These are phyloP conservation scores for Coelastrella sp. DNA, from an alignment of 139 green algal species.

Conservation along the genomic window DNA sequence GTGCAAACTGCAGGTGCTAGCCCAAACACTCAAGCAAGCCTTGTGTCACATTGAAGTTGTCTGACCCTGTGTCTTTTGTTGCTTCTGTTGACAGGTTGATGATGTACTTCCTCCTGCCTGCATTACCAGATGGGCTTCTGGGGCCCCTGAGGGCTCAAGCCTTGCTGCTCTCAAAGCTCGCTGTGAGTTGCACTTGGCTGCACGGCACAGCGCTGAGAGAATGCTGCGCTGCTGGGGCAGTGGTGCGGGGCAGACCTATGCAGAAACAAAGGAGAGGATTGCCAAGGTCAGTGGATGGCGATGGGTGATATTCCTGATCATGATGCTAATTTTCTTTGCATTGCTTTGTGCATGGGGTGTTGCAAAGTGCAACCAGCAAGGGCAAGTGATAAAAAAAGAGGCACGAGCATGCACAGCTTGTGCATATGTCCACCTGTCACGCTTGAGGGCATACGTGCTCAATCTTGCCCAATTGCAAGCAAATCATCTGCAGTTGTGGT, in stretches of 20 bases:
- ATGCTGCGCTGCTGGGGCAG: slow-evolving; percentile 87
- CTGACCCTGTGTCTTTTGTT: background rate
- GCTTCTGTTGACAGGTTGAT: slow-evolving; percentile 69
- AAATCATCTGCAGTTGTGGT: too few species aligned
- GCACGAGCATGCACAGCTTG: too few species aligned
- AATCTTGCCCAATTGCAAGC: too few species aligned
- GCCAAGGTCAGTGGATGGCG: slow-evolving; percentile 25
- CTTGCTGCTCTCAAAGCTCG: slow-evolving; percentile 55
- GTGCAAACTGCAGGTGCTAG: too few species aligned
- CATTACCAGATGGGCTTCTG: slow-evolving; percentile 44
- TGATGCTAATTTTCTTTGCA: too few species aligned
- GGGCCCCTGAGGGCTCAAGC: slow-evolving; percentile 39
- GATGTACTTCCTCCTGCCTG: slow-evolving; percentile 81
- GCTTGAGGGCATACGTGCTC: too few species aligned
- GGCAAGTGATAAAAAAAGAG: too few species aligned
- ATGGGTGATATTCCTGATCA: too few species aligned
- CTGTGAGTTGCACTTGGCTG: slow-evolving; percentile 65
- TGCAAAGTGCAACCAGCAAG: too few species aligned
- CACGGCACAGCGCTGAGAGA: slow-evolving; percentile 78
- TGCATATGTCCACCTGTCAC: too few species aligned
- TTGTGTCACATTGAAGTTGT: background rate
- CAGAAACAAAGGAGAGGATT: slow-evolving; percentile 48
- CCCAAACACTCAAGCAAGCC: background rate
- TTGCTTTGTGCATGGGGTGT: too few species aligned
- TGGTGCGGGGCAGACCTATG: slow-evolving; percentile 51